Base-by-base conservation (phyloP, 441 rosid genomes). In the Aleurites moluccanus region DNA sequence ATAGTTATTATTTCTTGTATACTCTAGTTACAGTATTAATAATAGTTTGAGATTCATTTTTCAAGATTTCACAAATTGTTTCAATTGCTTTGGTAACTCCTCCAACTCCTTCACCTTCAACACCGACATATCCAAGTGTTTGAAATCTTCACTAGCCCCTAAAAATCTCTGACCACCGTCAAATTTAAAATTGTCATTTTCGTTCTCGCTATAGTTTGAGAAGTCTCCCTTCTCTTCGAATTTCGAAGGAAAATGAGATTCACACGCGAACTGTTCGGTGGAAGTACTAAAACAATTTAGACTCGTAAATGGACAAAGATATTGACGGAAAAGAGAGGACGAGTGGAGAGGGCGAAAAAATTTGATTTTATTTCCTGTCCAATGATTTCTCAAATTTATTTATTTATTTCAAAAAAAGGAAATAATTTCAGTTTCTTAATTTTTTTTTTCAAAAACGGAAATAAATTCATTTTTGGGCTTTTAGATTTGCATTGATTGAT, bases 31-130 rank as follows among this genome's bases (percentile, higher is more conserved):
- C n/a, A n/a, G n/a, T n/a, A n/a, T n/a, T n/a, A n/a, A n/a, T n/a
- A n/a, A n/a, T n/a, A n/a, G n/a, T n/a, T n/a, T n/a, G n/a, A n/a
- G n/a, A n/a, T n/a, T n/a, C n/a, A n/a, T n/a, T n/a, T n/a, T n/a
- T n/a, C n/a, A n/a, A n/a, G n/a, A n/a, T n/a, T n/a, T n/a, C n/a
- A n/a, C n/a, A n/a, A n/a, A n/a, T n/a, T n/a, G n/a, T n/a, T n/a
- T n/a, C n/a, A n/a, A 90, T 64, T 92, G 93, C 83, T 94, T 97
- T 16, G 97, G 92, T 15, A 92, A 73, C 79, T 94, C 97, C 77
- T 83, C 92, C 74, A 92, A 77, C 59, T 88, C 92, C 81, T 40
- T 87, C 38, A 94, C 93, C 79, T 91, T 92, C 52, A 91, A 61
- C 40, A 57, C 83, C 27, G 92, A 80, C 62, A 80, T 23, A 49